Conservation (phyloP, 2,329 filamentous ascomycete genomes). For the Fusarium praegraminearum region DNA sequence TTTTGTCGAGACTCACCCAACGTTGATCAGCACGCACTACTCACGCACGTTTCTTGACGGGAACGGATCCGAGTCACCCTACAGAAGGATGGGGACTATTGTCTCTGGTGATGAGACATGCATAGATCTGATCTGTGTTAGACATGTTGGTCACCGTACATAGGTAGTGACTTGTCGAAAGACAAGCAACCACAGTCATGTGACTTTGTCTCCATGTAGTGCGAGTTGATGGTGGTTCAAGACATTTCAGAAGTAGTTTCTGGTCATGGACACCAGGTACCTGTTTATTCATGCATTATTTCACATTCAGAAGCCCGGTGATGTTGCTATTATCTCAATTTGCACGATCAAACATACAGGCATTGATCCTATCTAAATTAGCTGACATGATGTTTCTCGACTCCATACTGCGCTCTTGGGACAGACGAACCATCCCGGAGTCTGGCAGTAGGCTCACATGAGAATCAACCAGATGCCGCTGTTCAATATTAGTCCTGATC, state of each 20-base stretch:
- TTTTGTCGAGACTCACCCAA: neutral
- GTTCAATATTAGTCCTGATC: conserved; percentile 2
- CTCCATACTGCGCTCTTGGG: neutral
- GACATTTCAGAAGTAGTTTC: neutral
- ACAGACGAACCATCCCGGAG: neutral
- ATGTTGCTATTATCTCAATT: neutral
- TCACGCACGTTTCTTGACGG: conserved; percentile 13
- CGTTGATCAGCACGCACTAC: conserved; percentile 1
- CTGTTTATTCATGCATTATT: neutral
- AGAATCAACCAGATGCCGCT: conserved; percentile 2
- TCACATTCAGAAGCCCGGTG: neutral
- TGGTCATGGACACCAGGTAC: neutral
- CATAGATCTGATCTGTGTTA: neutral
- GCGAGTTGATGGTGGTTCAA: neutral
- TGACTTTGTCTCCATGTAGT: conserved; percentile 6
- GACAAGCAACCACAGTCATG: conserved; percentile 9
- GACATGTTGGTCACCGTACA: neutral
- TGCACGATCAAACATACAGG: neutral
- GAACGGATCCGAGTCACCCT: conserved; percentile 8
- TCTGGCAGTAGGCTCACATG: neutral
- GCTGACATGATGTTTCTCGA: neutral
- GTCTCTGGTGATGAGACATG: conserved; percentile 24
- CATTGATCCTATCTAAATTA: neutral
- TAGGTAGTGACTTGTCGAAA: neutral
- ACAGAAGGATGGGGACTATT: neutral